These are phyloP conservation scores for Pichia sp. DNA, from an alignment of 1,139 yeast species.

Conservation along the genomic window DNA sequence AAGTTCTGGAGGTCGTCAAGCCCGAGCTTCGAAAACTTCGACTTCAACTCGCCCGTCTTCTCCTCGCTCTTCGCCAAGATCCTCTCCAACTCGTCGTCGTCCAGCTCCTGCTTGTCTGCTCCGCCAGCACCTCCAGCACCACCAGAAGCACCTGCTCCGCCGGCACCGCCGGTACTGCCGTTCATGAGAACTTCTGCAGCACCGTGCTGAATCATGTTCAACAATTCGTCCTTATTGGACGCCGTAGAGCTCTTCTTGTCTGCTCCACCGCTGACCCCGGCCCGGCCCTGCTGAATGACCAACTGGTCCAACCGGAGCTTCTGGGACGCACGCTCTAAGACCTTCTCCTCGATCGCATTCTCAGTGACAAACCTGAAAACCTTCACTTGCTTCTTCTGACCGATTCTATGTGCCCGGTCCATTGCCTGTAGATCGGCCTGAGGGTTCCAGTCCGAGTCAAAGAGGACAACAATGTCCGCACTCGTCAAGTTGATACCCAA, in stretches of 20 bases:
- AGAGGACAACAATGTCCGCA: slow-evolving; percentile 70
- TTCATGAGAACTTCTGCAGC: slow-evolving; percentile 58
- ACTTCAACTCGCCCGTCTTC: slow-evolving; percentile 58
- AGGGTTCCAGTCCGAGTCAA: slow-evolving; percentile 84
- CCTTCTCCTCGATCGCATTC: slow-evolving; percentile 77
- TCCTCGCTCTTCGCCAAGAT: slow-evolving; percentile 57
- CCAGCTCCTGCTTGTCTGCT: slow-evolving; percentile 33
- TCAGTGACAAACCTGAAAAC: slow-evolving; percentile 75
- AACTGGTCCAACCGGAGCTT: slow-evolving; percentile 73
- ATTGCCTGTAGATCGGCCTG: slow-evolving; percentile 85
- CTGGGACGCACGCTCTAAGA: slow-evolving; percentile 75
- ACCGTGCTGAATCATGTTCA: slow-evolving; percentile 79
- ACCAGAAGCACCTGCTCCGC: no score
- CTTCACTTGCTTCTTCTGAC: slow-evolving; percentile 76
- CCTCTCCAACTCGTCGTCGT: slow-evolving; percentile 60
- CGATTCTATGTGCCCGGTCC: slow-evolving; percentile 87
- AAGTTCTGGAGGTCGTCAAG: slow-evolving; percentile 75
- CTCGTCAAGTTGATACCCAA: slow-evolving; percentile 74
- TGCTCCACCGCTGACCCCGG: slow-evolving; percentile 22
- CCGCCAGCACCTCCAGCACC: no score
- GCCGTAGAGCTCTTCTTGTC: slow-evolving; percentile 35
- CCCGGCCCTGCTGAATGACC: slow-evolving; percentile 73
- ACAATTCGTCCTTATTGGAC: slow-evolving; percentile 60
- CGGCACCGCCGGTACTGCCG: not conserved
- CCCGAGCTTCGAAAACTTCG: slow-evolving; percentile 62